Base-by-base conservation (phyloP, 2,329 filamentous ascomycete genomes). In the Aspergillus spinulosporus region DNA sequence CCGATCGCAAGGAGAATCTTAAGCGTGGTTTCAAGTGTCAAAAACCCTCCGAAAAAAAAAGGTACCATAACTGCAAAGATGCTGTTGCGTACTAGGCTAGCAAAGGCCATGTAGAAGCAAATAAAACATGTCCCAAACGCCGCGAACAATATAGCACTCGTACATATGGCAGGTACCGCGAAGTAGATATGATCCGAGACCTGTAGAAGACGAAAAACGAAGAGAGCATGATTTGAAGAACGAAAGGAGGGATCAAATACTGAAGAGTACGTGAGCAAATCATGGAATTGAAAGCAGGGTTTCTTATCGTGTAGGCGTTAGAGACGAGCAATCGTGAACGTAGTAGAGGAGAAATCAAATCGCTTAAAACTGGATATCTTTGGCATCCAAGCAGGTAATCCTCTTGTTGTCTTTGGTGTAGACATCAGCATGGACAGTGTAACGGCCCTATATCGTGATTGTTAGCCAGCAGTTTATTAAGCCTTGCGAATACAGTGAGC, bases 341-440 rank as follows among this genome's bases (percentile, higher is more conserved):
- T 29, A 34, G 48, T 7, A 49, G 49, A 21, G 21, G 21, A 21
- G 11, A 12, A 12, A 28, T 44, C 9, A 12, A 12, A 14, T 4
- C 39, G 43, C 12, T 50, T 69, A 62, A 54, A 75, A 73, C 53
- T 68, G 54, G 40, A 74, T 73, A 56, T 71, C 62, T 14, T 74
- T 62, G 58, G 92, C 92, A 54, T 88, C 87, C 69, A 99, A 81
- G 77, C 94, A 99, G 58, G 92, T 96, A 62, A 99, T 88, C 69
- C 85, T 86, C 62, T 86, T 80, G 56, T 84, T 80, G 50, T 95
- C 86, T 59, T 79, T 81, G 64, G 84, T 91, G 75, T 85, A 88
- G 49, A 95, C 93, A 70, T 97, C 90, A 42, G 93, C 94, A 39
- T 87, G 77, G 36, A 99, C 94, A 14, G 84, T 89, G 82, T 97